phyloP scores from a whole-genome alignment of 2,329 filamentous ascomycete genomes.

The Fusarium falciforme region DNA sequence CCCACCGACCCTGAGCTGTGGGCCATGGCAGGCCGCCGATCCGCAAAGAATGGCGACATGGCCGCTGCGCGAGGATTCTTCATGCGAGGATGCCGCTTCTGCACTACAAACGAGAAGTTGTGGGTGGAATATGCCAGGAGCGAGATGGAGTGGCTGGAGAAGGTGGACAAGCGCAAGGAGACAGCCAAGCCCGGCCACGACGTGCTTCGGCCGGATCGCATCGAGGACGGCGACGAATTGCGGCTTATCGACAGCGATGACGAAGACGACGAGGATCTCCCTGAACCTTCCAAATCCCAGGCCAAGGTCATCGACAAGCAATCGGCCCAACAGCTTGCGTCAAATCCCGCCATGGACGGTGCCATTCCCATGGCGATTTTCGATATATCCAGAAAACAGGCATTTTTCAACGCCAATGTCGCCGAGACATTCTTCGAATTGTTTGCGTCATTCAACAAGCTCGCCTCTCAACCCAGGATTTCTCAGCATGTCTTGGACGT shows the following conservation, averaged over 20 bases:
- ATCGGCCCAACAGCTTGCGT: slow-evolving; percentile 66
- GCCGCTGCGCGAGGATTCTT: slow-evolving; percentile 85
- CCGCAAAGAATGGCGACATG: slow-evolving; percentile 88
- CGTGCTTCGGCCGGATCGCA: slow-evolving; percentile 58
- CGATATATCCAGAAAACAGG: slow-evolving; percentile 83
- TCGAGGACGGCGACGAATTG: slow-evolving; percentile 62
- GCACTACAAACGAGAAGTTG: slow-evolving; percentile 76
- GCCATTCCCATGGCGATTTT: slow-evolving; percentile 95
- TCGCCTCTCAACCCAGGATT: slow-evolving; percentile 74
- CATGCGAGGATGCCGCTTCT: slow-evolving; percentile 90
- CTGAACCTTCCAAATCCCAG: slow-evolving; percentile 56
- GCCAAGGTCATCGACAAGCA: slow-evolving; percentile 60
- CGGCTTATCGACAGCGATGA: slow-evolving; percentile 58
- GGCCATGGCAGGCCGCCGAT: slow-evolving; percentile 83
- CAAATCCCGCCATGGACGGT: slow-evolving; percentile 88
- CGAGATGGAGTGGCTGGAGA: slow-evolving; percentile 92
- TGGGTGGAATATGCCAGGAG: slow-evolving; percentile 93
- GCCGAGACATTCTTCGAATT: slow-evolving; percentile 85
- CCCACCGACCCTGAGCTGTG: slow-evolving; percentile 86
- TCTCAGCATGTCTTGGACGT: slow-evolving; percentile 78
- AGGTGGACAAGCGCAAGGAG: slow-evolving; percentile 79
- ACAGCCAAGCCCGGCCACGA: slow-evolving; percentile 62
- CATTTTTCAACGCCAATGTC: slow-evolving; percentile 73
- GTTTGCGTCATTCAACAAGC: slow-evolving; percentile 75
- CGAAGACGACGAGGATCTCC: slow-evolving; percentile 57